Evolutionary conservation across 192 early-diverging fungal species (phyloP).

Genomic region (Coemansia brasiliensis): DNA sequence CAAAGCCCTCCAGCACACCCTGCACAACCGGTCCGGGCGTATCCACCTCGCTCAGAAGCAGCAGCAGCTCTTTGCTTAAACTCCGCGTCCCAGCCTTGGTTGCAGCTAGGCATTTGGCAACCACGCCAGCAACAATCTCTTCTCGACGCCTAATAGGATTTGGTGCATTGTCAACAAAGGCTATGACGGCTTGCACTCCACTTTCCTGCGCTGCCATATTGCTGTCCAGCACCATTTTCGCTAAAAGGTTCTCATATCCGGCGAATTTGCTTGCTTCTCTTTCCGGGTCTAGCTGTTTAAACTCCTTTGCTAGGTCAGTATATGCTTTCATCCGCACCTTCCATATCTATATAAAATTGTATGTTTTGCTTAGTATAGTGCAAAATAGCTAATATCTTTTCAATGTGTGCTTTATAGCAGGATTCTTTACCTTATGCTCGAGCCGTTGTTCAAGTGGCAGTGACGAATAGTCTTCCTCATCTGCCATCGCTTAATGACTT

Average conservation of each 20-base stretch:
- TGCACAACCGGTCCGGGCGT: slow-evolving; percentile 81
- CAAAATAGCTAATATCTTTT: no score
- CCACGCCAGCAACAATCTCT: slow-evolving; percentile 69
- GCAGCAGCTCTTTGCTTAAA: slow-evolving; percentile 74
- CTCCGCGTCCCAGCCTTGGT: slow-evolving; percentile 78
- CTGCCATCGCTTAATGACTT: slow-evolving; percentile 27
- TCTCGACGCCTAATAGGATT: slow-evolving; percentile 69
- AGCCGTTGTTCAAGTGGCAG: slow-evolving; percentile 79
- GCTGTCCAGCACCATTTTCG: slow-evolving; percentile 81
- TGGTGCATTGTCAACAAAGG: slow-evolving; percentile 81
- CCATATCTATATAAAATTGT: slow-evolving; percentile 69
- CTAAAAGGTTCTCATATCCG: slow-evolving; percentile 68
- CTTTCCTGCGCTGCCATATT: slow-evolving; percentile 91
- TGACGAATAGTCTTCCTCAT: slow-evolving; percentile 75
- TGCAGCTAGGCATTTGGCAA: slow-evolving; percentile 86
- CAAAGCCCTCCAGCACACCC: slow-evolving; percentile 70
- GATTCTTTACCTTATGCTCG: slow-evolving; percentile 78
- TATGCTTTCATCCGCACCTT: slow-evolving; percentile 88
- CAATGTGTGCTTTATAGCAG: neutral
- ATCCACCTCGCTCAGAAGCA: slow-evolving; percentile 89
- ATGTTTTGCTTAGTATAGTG: neutral
- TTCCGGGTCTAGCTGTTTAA: slow-evolving; percentile 65
- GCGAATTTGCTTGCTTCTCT: slow-evolving; percentile 63
- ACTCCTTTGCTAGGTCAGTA: slow-evolving; percentile 70
- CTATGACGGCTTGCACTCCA: slow-evolving; percentile 72